Base-by-base conservation (phyloP, 352 stramenopile genomes). In the Thraustochytrium sp. region DNA sequence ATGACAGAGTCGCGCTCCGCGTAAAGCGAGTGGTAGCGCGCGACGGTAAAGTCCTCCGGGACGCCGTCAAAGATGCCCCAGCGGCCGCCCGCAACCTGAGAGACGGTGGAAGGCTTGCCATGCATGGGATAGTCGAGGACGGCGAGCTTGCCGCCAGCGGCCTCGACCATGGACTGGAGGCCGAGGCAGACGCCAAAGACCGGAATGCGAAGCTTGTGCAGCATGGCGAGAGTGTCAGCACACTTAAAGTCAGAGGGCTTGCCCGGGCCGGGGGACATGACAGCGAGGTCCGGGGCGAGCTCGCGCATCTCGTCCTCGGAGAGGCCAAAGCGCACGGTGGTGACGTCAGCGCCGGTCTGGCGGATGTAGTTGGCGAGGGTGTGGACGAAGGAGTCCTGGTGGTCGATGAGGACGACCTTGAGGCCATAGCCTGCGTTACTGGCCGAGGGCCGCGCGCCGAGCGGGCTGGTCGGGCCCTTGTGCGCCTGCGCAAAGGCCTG, bases 321-420 rank as follows among this genome's bases (percentile, higher is more conserved):
- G 42, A 88, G 85, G 55, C 92, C 91, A 85, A 87, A 92, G 53
- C 92, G 88, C 13, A 94, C 85, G n/a, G 91, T 95, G 54, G 77
- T 88, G n/a, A 96, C 92, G 34, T 89, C 85, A 4, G 91, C 92
- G 54, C 91, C 91, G 34, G 91, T 95, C 87, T 96, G 92, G 26
- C 91, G 89, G 29, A 96, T 85, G 84, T 96, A 96, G 82, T 96
- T 95, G 42, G 90, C 91, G 42, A 96, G 88, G 36, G 92, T 96
- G 86, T 96, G 91, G 9, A 96, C 92, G 85, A 96, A 96, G 0
- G 91, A 95, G 86, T 96, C 92, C 84, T 96, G 89, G 84, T 96
- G 92, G 85, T 96, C 92, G 59, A 96, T 88, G 26, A 96, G 86
- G 59, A 96, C 87, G 36, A 95, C 89, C 26, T 64, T 87, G 85